Evolutionary conservation across 805 yeast species (phyloP), one percentile per base, ranked within the genome.

Genomic region (Metschnikowia reukaufii): DNA sequence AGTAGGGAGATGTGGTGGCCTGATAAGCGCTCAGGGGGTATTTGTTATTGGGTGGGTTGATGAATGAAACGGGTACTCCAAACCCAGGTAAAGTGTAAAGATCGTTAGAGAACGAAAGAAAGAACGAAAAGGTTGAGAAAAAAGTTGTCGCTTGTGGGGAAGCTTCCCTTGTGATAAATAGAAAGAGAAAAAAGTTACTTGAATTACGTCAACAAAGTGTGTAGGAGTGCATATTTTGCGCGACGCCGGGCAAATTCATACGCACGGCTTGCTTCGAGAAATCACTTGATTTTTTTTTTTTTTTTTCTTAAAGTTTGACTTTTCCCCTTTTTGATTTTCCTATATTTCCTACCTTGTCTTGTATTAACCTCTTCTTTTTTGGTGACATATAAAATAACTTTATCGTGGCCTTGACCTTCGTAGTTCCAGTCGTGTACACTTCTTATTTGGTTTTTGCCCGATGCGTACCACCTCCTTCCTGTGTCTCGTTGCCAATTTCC

Each of bases 121-220:
- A 20, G 20, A 36, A 21, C 19, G n/a, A 9, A 3, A 25, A 25
- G 29, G 5, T n/a, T n/a, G 29, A 25, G 12, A 13, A 25, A 25
- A 25, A 25, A 25, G 12, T 25, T 4, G 29, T 9, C 2, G 30
- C 5, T 36, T 7, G 12, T 7, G 15, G 25, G 17, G 10, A 36
- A 19, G n/a, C 29, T 13, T 13, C 10, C 17, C n/a, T 36, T 13
- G 29, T 36, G 25, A 18, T n/a, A n/a, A 20, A n/a, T 18, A 7
- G 21, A 20, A n/a, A n/a, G 15, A 23, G 25, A 36, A 21, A 35
- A 36, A 21, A 36, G 17, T n/a, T 29, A 4, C 39, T n/a, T 19
- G 15, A 23, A 16, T 36, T 20, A 36, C 39, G 39, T 36, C 39
- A 36, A 36, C 39, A 36, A 36, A 13, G 39, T 36, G 29, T 4